These are phyloP conservation scores for Cladophialophora carrionii DNA, from an alignment of 2,329 filamentous ascomycete genomes.

Conservation along the genomic window DNA sequence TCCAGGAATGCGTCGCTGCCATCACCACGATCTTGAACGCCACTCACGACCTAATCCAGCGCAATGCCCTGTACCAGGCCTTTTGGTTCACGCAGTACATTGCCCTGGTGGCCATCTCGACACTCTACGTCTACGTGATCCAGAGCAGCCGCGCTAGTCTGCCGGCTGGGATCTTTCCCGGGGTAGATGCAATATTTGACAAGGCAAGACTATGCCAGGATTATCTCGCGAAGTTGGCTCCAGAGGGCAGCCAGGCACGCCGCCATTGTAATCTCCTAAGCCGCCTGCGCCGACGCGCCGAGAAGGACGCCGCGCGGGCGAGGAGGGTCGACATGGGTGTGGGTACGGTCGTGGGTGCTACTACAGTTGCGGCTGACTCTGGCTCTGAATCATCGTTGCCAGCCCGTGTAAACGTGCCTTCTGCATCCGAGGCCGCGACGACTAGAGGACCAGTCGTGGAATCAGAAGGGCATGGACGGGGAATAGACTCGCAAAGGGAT, in stretches of 20 bases:
- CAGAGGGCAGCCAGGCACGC: conserved; percentile 33
- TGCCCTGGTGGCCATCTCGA: conserved; percentile 35
- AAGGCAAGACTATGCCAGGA: conserved; percentile 36
- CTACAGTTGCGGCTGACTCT: neutral
- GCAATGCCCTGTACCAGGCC: conserved; percentile 36
- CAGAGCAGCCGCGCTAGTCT: conserved; percentile 31
- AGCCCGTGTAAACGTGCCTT: neutral
- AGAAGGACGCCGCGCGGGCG: conserved; percentile 25
- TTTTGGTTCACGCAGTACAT: conserved; percentile 43
- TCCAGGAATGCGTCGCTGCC: conserved; percentile 37
- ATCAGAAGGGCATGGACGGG: neutral
- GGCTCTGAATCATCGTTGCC: too few relatives aligned
- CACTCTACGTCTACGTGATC: conserved; percentile 36
- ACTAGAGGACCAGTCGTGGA: neutral
- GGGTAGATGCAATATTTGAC: conserved; percentile 26
- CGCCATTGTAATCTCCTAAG: conserved; percentile 33
- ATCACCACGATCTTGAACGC: conserved; percentile 37
- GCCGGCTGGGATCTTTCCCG: conserved; percentile 23
- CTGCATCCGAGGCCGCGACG: neutral
- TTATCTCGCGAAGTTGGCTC: conserved; percentile 27
- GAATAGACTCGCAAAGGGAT: neutral
- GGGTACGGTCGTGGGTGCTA: neutral
- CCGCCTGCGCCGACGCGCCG: conserved; percentile 29
- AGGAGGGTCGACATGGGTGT: conserved; percentile 1
- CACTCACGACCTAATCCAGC: conserved; percentile 34